phyloP scores from a whole-genome alignment of 257 asterid species.

The Nicotiana benthamiana region DNA sequence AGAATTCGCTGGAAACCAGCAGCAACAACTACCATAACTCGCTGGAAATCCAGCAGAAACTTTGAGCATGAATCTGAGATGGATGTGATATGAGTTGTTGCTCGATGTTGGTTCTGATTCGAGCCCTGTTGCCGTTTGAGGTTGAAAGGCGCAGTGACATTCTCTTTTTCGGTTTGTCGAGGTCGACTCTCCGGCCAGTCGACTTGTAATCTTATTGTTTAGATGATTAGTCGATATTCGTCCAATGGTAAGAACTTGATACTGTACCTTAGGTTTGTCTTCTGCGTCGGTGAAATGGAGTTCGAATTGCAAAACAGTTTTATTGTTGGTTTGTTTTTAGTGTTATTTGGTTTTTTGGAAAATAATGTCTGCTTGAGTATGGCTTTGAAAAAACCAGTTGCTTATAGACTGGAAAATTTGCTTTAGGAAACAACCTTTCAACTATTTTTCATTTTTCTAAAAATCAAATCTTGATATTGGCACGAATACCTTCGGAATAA shows the following conservation, averaged over 20 bases:
- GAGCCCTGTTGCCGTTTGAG: no score
- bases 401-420: background rate
- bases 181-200: no score
- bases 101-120: no score
- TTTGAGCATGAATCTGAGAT: no score
- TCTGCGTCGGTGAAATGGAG: background rate
- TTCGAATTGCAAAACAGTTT: background rate
- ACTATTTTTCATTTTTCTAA: background rate
- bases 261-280: background rate
- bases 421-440: background rate
- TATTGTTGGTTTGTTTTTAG: background rate
- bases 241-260: constrained; percentile 64
- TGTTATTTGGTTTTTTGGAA: background rate
- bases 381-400: background rate
- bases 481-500: background rate
- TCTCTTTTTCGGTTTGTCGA: no score
- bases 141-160: no score
- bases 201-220: no score
- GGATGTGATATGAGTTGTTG: no score
- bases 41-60: no score
- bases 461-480: background rate
- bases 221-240: no score
- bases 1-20: no score
- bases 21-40: no score
- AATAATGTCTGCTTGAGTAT: background rate